Base-by-base conservation (phyloP, 176 grass and related monocot species). In the Raddia distichophylla region DNA sequence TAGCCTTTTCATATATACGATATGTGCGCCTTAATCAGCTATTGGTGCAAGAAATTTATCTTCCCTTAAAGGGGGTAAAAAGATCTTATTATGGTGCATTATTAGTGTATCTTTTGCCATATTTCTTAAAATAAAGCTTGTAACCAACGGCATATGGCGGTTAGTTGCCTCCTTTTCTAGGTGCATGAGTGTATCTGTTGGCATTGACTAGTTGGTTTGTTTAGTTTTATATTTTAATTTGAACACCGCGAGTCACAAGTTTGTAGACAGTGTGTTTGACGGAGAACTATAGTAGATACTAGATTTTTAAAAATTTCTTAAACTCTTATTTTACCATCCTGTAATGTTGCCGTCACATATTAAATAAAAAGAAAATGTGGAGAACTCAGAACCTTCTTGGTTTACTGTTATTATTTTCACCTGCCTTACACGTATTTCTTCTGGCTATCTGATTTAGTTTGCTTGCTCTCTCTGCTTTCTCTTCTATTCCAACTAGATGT, bases 401-500 rank as follows among this genome's bases (percentile, higher is more conserved):
- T 61, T 71, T 51, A 73, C 57, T 61, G 32, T 17, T 80, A 16
- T 61, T 81, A 9, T 52, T 58, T 61, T 75, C 61, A 59, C 19
- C 22, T 81, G 80, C 59, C 49, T 81, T 82, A 40, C 70, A 82
- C 52, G 60, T 49, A 64, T 56, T 74, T 80, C 56, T 78, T 85
- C 68, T 83, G 33, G 67, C 47, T 80, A 51, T 44, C n/a, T 76
- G 19, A 83, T 73, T 85, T 86, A 86, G 78, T 80, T 87, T 80
- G 59, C 85, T 75, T 87, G 37, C 58, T 88, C 74, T 92, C 47
- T 88, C 87, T 91, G 51, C 81, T 89, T 34, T 48, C 69, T 78
- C 69, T 83, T 84, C 75, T 88, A 20, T 89, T 88, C 85, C 84
- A 67, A 74, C 81, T 87, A 80, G 66, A 80, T 81, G 63, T 88